phyloP scores from a whole-genome alignment of 164 flowering plant genomes.

The Warburgia ugandensis region DNA sequence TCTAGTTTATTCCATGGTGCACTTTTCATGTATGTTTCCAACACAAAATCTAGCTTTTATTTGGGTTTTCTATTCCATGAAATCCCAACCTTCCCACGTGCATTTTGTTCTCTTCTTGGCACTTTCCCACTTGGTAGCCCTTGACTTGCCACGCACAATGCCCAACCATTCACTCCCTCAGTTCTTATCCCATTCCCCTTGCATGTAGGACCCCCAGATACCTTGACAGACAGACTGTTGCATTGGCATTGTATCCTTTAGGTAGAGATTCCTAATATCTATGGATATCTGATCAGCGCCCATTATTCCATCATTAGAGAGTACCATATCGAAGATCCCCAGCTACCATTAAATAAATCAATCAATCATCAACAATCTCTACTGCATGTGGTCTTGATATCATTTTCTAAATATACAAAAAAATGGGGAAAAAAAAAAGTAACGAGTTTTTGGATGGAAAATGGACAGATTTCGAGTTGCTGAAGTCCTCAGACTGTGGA shows the following conservation, averaged over 20 bases:
- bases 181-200: constrained; percentile 5
- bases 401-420: too few species aligned
- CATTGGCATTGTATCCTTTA: not conserved
- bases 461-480: too few species aligned
- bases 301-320: not conserved
- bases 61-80: not conserved
- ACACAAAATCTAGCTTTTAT: not conserved
- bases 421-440: too few species aligned
- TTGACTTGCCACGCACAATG: constrained; percentile 2
- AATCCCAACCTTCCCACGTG: constrained; percentile 1
- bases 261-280: not conserved
- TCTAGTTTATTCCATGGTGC: not conserved
- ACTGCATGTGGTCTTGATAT: not conserved
- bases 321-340: not conserved
- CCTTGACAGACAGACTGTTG: constrained; percentile 2
- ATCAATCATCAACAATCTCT: too few species aligned
- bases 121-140: not conserved
- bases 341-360: too few species aligned
- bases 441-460: too few species aligned
- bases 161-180: constrained; percentile 2
- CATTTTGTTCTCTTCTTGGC: constrained; percentile 4
- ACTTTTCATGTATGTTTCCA: constrained; percentile 4
- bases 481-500: too few species aligned
- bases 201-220: not conserved
- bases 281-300: not conserved